Evolutionary conservation across 257 asterid genomes (phyloP).

Genomic region (Solanum paucissectum): DNA sequence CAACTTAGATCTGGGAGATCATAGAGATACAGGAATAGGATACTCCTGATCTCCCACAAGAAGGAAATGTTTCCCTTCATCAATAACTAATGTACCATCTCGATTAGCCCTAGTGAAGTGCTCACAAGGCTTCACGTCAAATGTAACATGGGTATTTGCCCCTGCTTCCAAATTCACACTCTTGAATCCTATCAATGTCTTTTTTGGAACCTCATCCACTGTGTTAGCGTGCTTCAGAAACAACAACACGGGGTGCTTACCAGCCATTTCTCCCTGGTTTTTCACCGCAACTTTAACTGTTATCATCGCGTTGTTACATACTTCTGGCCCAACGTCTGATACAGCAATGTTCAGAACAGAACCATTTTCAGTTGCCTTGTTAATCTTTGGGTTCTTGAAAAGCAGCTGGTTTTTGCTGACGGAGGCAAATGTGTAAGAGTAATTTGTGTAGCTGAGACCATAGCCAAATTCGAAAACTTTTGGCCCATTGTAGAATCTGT

Average conservation of each 20-base stretch:
- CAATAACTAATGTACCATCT: conserved; percentile 36
- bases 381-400: neutral
- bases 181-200: conserved; percentile 41
- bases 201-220: conserved; percentile 19
- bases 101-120: conserved; percentile 34
- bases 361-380: neutral
- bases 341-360: conserved; percentile 10
- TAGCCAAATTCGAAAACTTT: conserved; percentile 51
- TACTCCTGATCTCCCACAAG: conserved; percentile 35
- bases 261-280: conserved; percentile 30
- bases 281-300: conserved; percentile 27
- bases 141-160: conserved; percentile 15
- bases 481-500: conserved; percentile 56
- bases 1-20: neutral
- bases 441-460: conserved; percentile 63
- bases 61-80: conserved; percentile 28
- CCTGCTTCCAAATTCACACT: conserved; percentile 30
- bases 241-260: conserved; percentile 44
- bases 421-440: conserved; percentile 26
- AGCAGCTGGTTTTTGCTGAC: conserved; percentile 16
- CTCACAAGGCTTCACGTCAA: conserved; percentile 36
- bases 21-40: conserved; percentile 17
- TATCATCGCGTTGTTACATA: conserved; percentile 18
- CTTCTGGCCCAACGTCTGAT: conserved; percentile 15
- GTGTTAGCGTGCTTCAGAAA: conserved; percentile 16